Evolutionary conservation across 164 flowering plant species (phyloP).

Genomic region (Annona squamosa): DNA sequence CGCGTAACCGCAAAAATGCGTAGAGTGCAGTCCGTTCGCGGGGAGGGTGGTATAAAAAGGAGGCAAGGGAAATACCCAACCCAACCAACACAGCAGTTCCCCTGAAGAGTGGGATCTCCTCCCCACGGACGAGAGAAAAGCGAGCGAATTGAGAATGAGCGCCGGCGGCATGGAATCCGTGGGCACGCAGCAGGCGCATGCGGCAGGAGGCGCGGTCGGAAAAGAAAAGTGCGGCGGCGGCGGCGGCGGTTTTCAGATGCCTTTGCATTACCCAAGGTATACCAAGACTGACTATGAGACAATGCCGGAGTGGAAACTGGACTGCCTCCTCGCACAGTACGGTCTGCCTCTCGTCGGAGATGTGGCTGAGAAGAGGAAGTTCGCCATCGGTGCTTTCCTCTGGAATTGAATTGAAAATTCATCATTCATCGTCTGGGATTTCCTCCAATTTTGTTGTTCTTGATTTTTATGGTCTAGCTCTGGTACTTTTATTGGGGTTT

Average conservation of each 20-base stretch:
- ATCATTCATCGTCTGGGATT: neutral
- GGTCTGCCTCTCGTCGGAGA: constrained; percentile 38
- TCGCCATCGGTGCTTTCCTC: constrained; percentile 41
- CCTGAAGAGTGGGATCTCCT: too few relatives aligned
- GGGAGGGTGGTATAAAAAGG: too few relatives aligned
- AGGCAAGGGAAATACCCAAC: too few relatives aligned
- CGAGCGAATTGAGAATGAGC: neutral
- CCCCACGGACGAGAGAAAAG: too few relatives aligned
- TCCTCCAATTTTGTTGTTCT: too few relatives aligned
- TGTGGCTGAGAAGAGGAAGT: constrained; percentile 26
- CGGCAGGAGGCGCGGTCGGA: neutral
- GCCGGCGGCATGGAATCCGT: neutral
- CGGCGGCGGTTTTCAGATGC: constrained; percentile 26
- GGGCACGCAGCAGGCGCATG: neutral
- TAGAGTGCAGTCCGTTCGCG: too few relatives aligned
- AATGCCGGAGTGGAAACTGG: constrained; percentile 43
- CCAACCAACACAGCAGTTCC: too few relatives aligned
- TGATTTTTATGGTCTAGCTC: too few relatives aligned
- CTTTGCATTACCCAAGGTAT: constrained; percentile 42
- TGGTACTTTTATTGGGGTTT: too few relatives aligned
- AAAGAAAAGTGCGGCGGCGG: constrained; percentile 4
- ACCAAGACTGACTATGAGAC: constrained; percentile 27
- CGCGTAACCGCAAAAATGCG: too few relatives aligned
- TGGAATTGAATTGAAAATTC: constrained; percentile 11
- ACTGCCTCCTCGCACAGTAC: constrained; percentile 25